Conservation (phyloP, 225 moss, liverwort and hornwort species). For the Ulota crispa region DNA sequence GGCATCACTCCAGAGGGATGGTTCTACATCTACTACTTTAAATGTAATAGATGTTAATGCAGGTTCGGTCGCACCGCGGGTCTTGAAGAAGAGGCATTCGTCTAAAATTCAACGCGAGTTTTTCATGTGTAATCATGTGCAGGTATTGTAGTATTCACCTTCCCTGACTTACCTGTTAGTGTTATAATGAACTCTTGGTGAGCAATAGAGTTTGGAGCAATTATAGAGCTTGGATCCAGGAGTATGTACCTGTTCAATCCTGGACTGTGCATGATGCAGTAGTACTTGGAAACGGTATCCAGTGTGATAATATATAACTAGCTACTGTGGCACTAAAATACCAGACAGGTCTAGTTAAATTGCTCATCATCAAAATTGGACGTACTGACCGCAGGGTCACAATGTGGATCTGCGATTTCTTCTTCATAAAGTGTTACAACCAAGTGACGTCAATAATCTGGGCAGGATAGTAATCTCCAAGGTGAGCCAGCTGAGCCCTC, state of each 20-base stretch:
- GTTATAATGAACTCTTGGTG: too few species aligned
- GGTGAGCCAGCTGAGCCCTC: conserved; percentile 4
- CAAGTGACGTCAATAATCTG: conserved; percentile 38
- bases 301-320: neutral
- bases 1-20: conserved; percentile 17
- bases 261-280: neutral
- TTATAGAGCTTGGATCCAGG: neutral
- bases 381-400: conserved; percentile 20
- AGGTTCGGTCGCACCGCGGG: neutral
- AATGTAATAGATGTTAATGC: neutral
- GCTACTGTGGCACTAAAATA: neutral
- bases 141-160: neutral
- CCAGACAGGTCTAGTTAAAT: neutral
- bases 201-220: too few species aligned
- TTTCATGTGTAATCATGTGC: conserved; percentile 24
- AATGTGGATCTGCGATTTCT: conserved; percentile 31
- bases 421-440: conserved; percentile 40
- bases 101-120: conserved; percentile 19
- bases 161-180: too few species aligned
- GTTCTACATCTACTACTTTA: neutral
- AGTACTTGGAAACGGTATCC: neutral
- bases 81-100: conserved; percentile 23
- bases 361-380: neutral
- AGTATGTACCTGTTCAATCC: neutral
- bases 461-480: conserved; percentile 37